Base-by-base conservation (phyloP, 2,329 filamentous ascomycete genomes). In the Coniochaeta ligniaria region DNA sequence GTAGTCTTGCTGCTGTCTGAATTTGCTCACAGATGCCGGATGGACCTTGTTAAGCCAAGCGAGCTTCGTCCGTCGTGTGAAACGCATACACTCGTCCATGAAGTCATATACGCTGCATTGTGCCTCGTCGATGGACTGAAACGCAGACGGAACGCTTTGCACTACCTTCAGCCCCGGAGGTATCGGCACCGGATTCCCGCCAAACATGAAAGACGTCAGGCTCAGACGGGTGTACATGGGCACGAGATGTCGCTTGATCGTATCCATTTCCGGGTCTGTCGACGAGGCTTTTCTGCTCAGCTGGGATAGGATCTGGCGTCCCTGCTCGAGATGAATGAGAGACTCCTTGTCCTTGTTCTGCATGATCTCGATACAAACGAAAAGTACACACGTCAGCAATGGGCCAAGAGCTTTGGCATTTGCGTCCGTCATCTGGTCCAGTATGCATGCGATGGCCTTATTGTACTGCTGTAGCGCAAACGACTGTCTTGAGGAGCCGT, bases 291-390 rank as follows among this genome's bases (percentile, higher is more conserved):
- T 66, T 14, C 62, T 58, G 0, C 66, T 65, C 7, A 79, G 66
- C 11, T 71, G 69, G 1, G 68, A 70, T 3, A 80, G 70, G 2
- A 80, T 75, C 50, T 75, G 72, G 3, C 77, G 67, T 8, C 77
- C 78, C 62, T 80, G 76, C 17, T 71, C 70, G 17, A 80, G 76
- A 57, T 79, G 78, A 60, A 78, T 69, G 55, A 78, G 73, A 0
- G 80, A 78, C 11, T 76, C 75, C 6, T 69, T 67, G 50, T 78
- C 76, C 61, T 83, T 78, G 41, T 79, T 78, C 36, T 80, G 79
- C 61, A 84, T 72, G 64, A 81, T 81, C 67, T 84, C 82, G 57
- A 83, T 77, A 64, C 80, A 81, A 26, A 80, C 78, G 63, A 83
- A 68, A 24, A 83, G 69, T 0, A 82, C 67, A 62, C 80, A 82